Evolutionary conservation across 441 rosid species (phyloP), one percentile per base, ranked within the genome.

Genomic region (Euphorbia schlechtendalii): DNA sequence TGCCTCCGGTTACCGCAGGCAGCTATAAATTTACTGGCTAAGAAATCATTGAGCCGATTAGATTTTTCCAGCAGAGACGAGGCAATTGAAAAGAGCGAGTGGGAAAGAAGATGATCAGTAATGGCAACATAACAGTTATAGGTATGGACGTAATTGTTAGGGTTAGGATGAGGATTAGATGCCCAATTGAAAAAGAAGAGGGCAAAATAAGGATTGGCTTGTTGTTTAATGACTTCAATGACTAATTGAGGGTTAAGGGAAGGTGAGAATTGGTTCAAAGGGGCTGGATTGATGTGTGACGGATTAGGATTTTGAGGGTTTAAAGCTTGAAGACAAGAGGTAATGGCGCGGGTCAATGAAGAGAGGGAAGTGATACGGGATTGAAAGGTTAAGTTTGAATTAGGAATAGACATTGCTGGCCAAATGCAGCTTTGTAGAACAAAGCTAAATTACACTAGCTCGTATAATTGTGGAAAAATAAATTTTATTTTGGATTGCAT

Each of bases 111-210:
- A 34, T 68, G 55, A 69, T 77, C 63, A 32, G 76, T 66, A 56
- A 77, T 75, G 71, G 78, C 78, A 8, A 41, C 67, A 69, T 71
- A 77, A 66, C 78, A 77, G 12, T 17, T 41, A 62, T 61, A 53
- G 24, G 11, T 57, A 52, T 80, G 81, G 67, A 57, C 5, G 61
- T 71, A 77, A 40, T 66, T 63, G 13, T 66, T 71, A 2, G 80
- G 78, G 6, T 77, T 77, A 17, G 78, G 79, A 30, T 15, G 36
- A 8, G 74, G 76, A 24, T 77, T 71, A 21, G 81, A 75, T 28
- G 79, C 79, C 81, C 81, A 80, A 56, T 77, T 75, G 71, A 77
- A 77, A 74, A 80, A 80, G 73, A 77, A 75, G 66, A 80, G 71
- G 45, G 80, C 80, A 13, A n/a, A 76, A 48, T 60, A 62, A 55